phyloP scores from a whole-genome alignment of 2,329 filamentous ascomycete species.

The Aureobasidium sp. region DNA sequence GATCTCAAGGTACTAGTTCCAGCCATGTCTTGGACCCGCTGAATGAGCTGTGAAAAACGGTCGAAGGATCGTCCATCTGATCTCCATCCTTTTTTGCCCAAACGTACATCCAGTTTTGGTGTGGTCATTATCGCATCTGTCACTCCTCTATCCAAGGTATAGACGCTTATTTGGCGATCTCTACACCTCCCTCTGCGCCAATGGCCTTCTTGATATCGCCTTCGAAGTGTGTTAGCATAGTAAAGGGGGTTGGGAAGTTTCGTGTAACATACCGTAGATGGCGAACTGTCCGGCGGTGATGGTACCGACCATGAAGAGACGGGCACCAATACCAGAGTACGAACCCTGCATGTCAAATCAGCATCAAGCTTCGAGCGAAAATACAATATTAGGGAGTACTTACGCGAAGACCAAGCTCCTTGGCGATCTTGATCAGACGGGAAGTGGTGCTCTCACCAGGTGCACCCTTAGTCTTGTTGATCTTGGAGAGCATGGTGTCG shows the following conservation, averaged over 20 bases:
- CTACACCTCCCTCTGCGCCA: constrained; percentile 67
- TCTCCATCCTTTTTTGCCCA: neutral
- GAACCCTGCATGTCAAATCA: constrained; percentile 47
- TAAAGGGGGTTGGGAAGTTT: constrained; percentile 9
- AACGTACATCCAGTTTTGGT: neutral
- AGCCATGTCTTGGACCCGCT: neutral
- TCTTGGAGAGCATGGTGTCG: constrained; percentile 90
- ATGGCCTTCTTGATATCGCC: constrained; percentile 32
- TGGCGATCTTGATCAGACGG: constrained; percentile 79
- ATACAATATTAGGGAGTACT: neutral
- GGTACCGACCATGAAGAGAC: constrained; percentile 67
- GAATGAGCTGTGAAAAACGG: neutral
- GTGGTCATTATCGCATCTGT: neutral
- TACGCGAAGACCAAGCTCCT: constrained; percentile 63
- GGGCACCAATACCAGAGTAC: constrained; percentile 73
- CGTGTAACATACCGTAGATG: constrained; percentile 33
- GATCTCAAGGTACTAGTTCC: neutral
- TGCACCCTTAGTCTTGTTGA: constrained; percentile 87
- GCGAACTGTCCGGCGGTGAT: constrained; percentile 76
- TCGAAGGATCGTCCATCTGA: neutral
- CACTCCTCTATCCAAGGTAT: neutral
- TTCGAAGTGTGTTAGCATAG: neutral
- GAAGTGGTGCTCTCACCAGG: constrained; percentile 76
- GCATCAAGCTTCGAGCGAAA: neutral
- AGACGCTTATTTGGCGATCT: constrained; percentile 45